These are phyloP conservation scores for Leccinum barrowsii DNA, from an alignment of 768 basidiomycete species.

Conservation along the genomic window DNA sequence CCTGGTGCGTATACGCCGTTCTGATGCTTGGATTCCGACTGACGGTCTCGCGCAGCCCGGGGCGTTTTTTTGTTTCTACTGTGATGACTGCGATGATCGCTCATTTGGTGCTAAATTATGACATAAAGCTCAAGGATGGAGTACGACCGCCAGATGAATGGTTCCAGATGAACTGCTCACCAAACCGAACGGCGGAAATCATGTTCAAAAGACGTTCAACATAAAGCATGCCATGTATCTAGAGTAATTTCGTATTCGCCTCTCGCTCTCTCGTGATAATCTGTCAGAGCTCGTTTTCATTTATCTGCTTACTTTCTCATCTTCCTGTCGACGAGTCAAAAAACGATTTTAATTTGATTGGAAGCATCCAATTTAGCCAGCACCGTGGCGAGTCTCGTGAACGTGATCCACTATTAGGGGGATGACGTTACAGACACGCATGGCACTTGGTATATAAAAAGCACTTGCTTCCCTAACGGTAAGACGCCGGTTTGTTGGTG, in stretches of 20 bases:
- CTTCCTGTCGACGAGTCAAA: background rate
- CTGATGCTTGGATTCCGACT: background rate
- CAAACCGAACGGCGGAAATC: conserved; percentile 35
- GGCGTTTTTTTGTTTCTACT: conserved; percentile 40
- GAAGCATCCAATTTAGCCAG: conserved; percentile 9
- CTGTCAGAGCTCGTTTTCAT: conserved; percentile 9
- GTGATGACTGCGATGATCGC: conserved; percentile 41
- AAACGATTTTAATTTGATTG: conserved; percentile 7
- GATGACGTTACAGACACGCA: background rate
- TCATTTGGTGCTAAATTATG: conserved; percentile 39
- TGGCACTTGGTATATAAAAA: background rate
- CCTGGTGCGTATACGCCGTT: conserved; percentile 28
- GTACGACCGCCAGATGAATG: conserved; percentile 34
- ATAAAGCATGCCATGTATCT: conserved; percentile 8
- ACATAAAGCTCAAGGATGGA: conserved; percentile 36
- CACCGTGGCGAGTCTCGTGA: background rate
- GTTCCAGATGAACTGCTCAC: conserved; percentile 34
- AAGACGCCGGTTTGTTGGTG: background rate
- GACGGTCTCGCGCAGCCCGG: conserved; percentile 32
- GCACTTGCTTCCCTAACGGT: background rate
- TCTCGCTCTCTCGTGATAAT: conserved; percentile 6
- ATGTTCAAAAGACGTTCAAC: conserved; percentile 33
- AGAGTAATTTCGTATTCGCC: conserved; percentile 11
- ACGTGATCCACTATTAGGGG: background rate
- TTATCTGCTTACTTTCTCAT: background rate